Evolutionary conservation across 1,284 basidiomycete genomes (phyloP), one percentile per base, ranked within the genome.

Genomic region (Fomitopsis schrenkii): DNA sequence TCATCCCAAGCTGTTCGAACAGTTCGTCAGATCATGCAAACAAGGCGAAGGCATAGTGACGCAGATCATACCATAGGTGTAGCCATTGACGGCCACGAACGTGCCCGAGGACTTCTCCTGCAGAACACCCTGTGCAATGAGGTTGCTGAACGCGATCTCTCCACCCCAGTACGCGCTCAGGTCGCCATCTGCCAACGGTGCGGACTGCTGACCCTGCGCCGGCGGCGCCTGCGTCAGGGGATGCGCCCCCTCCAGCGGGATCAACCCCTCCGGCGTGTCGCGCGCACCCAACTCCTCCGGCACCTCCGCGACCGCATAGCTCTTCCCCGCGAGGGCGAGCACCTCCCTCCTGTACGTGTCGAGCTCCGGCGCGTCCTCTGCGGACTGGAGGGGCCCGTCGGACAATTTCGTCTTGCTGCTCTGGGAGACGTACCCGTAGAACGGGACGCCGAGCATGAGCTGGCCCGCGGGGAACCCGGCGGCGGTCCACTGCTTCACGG

Each of bases 401-500:
- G 71, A 58, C 22, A 75, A 75, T 75, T 59, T 77, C 76, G 71
- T 80, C 58, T 67, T 66, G 22, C 67, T 64, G 64, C 82, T 82
- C 65, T 77, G 73, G 46, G 78, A 80, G 38, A 84, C 79, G 64
- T 85, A 85, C 10, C 83, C 86, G 68, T 88, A 91, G 14, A 87
- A 78, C 15, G 91, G 84, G n/a, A 93, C 77, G 48, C 91, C 90
- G 60, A 93, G 83, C 44, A 90, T 77, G 64, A 93, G 83, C 74
- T 93, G 84, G 58, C 77, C 78, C 0, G 84, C 83, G 15, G 91
- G 89, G 78, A 92, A 86, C 41, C 87, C 87, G 9, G 91, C 90
- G 54, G 69, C 72, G 0, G 82, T 85, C 91, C 91, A 94, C 61
- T 84, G 80, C 14, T 72, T 67, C 60, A 91, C 79, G 9, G 88